These are phyloP conservation scores for Populus hybrid DNA, from an alignment of 441 rosid genomes.

Conservation along the genomic window DNA sequence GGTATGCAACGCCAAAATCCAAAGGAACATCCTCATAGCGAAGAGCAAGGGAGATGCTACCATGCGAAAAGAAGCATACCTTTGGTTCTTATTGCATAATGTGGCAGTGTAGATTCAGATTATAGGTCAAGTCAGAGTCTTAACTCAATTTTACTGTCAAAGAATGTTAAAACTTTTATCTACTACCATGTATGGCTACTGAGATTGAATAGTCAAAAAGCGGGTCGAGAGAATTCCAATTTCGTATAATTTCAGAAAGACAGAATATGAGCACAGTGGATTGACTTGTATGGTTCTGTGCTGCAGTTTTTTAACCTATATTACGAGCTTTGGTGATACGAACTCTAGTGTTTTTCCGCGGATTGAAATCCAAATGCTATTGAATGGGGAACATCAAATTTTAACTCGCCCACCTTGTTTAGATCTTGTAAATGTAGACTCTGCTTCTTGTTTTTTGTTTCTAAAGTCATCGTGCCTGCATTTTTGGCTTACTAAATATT, in stretches of 20 bases:
- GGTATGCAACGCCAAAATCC: slow-evolving; percentile 52
- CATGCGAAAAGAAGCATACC: background rate
- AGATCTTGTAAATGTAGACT: background rate
- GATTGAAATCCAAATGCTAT: background rate
- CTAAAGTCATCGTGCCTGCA: background rate
- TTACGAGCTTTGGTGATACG: background rate
- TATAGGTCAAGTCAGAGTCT: background rate
- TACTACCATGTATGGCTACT: background rate
- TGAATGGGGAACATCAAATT: background rate
- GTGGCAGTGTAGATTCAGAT: background rate
- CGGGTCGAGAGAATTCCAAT: background rate
- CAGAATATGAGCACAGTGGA: background rate
- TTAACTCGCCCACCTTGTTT: background rate
- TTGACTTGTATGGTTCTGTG: background rate
- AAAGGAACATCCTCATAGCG: slow-evolving; percentile 18
- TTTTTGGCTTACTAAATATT: background rate
- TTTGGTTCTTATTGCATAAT: background rate
- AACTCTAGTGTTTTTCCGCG: background rate
- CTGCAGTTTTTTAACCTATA: background rate
- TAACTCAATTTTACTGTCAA: background rate
- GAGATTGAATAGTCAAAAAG: background rate
- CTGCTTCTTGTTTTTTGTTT: background rate
- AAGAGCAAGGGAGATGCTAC: background rate
- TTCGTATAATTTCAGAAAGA: background rate
- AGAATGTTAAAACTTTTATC: slow-evolving; percentile 7